Base-by-base conservation (phyloP, 140 eudicot species). In the Cichorium intybus region DNA sequence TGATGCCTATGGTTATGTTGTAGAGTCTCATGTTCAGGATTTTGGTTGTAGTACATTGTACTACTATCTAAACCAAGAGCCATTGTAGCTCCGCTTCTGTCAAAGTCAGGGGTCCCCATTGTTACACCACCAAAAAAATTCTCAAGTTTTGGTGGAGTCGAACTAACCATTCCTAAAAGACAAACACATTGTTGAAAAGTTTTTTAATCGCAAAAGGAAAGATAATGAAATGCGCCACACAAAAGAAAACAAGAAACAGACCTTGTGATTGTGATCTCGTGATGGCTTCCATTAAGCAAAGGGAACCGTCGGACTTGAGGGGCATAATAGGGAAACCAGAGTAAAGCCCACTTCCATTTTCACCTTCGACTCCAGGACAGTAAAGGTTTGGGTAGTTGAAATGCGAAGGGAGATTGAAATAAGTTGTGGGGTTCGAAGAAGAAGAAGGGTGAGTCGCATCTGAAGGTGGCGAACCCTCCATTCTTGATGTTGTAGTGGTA, bases 71-170 rank as follows among this genome's bases (percentile, higher is more conserved):
- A 71, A 51, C 77, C 70, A 62, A 71, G 77, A 51, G 58, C 77
- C 77, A 53, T 72, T 39, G 69, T 60, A 56, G 79, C 76, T 34
- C 56, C 60, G 24, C 79, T 75, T 54, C 81, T 79, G 81, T 74
- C 78, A 49, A 71, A 82, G 50, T 77, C 84, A 80, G 90, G 87
- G 87, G 89, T 24, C 85, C 85, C 92, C 89, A 84, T 80, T 63
- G 96, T 82, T 82, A 84, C 81, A 66, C 86, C 89, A 23, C 96
- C 96, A 60, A 92, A 87, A 83, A 92, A 92, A 75, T 88, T 87
- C 82, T 88, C 98, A 56, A 88, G 89, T 77, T 92, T 92, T 72
- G 98, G 98, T 21, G 81, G 69, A 16, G 62, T 76, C 65, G 90
- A 57, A 62, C 41, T 76, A 53, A 72, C 74, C 76, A 82, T 73